These are phyloP conservation scores for Tetragonia tetragonoides DNA, from an alignment of 148 eudicot genomes.

Conservation along the genomic window DNA sequence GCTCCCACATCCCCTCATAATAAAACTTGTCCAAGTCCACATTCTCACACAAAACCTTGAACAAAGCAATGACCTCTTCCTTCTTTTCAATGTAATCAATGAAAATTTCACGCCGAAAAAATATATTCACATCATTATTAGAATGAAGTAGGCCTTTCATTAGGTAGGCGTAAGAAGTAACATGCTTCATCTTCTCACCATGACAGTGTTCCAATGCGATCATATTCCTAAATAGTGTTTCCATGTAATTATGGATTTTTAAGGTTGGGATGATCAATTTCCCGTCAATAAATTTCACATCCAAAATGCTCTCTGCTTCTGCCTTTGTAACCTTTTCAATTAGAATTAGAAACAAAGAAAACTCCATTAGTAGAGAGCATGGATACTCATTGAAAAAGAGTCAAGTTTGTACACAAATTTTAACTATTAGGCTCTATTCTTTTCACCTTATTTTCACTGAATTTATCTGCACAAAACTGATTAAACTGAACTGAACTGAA, in stretches of 20 bases:
- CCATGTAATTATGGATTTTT: slow-evolving; percentile 36
- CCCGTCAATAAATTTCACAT: slow-evolving; percentile 36
- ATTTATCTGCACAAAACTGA: no score
- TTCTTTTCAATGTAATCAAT: slow-evolving; percentile 13
- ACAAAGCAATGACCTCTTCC: slow-evolving; percentile 33
- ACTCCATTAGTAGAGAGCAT: background rate
- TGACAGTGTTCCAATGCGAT: slow-evolving; percentile 47
- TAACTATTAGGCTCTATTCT: no score
- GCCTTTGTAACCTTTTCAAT: slow-evolving; percentile 25
- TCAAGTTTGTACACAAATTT: no score
- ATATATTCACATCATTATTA: slow-evolving; percentile 32
- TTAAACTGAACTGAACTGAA: no score
- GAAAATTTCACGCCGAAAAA: slow-evolving; percentile 31
- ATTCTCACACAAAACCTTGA: slow-evolving; percentile 33
- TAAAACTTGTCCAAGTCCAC: slow-evolving; percentile 40
- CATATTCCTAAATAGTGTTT: slow-evolving; percentile 45
- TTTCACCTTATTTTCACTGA: no score
- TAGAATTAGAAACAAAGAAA: background rate
- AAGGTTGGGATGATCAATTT: slow-evolving; percentile 45
- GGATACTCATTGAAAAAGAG: background rate
- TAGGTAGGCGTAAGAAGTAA: slow-evolving; percentile 45
- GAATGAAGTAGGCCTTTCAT: slow-evolving; percentile 36
- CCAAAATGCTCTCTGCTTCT: slow-evolving; percentile 25
- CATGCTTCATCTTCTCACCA: slow-evolving; percentile 28
- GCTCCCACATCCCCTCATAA: slow-evolving; percentile 40